These are phyloP conservation scores for Juglanconis oblonga DNA, from an alignment of 2,329 filamentous ascomycete species.

Conservation along the genomic window DNA sequence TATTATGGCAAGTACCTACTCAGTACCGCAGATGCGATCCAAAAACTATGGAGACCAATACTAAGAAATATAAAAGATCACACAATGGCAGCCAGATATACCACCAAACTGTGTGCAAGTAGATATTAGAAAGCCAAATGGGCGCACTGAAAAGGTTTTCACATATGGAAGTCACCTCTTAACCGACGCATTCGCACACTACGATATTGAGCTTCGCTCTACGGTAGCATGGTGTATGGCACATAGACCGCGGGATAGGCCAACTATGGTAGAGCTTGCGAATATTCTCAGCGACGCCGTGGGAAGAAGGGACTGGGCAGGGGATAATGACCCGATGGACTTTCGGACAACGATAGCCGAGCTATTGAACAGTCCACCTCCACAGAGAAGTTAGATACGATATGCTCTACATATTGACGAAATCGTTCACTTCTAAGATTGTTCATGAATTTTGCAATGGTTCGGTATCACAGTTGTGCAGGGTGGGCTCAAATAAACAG, in stretches of 20 bases:
- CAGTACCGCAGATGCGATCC: background rate
- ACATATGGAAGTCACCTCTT: slow-evolving; percentile 1
- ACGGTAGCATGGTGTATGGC: slow-evolving; percentile 7
- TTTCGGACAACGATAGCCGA: no score
- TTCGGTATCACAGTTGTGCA: no score
- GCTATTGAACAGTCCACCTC: no score
- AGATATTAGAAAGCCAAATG: background rate
- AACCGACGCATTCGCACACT: background rate
- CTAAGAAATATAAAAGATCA: background rate
- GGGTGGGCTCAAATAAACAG: no score
- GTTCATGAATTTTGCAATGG: no score
- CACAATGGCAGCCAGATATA: background rate
- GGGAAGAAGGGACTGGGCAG: no score
- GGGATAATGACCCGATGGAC: no score
- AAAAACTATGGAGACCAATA: no score
- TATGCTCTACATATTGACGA: no score
- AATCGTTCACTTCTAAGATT: no score
- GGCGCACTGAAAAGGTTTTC: background rate
- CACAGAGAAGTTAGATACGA: no score
- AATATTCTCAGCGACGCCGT: background rate
- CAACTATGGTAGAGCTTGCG: background rate
- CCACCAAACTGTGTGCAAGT: background rate
- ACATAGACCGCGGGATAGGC: background rate
- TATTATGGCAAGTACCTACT: background rate
- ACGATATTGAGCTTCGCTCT: background rate